Conservation (phyloP, 257 asterid species). For the Ilex asprella region DNA sequence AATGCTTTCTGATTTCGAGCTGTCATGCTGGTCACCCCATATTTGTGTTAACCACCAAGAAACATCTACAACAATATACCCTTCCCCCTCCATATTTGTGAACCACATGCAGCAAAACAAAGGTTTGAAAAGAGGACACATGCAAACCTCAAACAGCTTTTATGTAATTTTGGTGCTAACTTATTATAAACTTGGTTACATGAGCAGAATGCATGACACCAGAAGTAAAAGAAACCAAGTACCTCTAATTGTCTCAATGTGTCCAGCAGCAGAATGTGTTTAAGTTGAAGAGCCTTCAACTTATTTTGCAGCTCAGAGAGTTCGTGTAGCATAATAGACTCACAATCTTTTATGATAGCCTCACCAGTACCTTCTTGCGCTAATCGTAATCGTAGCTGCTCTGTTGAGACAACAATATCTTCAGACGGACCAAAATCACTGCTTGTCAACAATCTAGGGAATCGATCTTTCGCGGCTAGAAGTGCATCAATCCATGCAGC, state of each 20-base stretch:
- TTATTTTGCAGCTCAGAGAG: constrained; percentile 76
- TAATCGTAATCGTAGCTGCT: constrained; percentile 59
- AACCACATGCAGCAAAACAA: too few species aligned
- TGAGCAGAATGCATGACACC: constrained; percentile 14
- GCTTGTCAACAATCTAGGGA: constrained; percentile 85
- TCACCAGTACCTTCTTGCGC: constrained; percentile 74
- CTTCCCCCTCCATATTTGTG: too few species aligned
- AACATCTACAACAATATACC: too few species aligned
- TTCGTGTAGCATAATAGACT: constrained; percentile 71
- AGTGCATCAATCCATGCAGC: constrained; percentile 93
- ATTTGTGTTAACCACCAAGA: too few species aligned
- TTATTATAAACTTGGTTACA: constrained; percentile 1
- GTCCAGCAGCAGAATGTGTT: constrained; percentile 82
- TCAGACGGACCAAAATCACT: constrained; percentile 70
- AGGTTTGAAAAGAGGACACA: too few species aligned
- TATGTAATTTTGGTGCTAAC: constrained; percentile 1
- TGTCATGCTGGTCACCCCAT: too few species aligned
- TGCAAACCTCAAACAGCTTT: too few species aligned
- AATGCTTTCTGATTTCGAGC: too few species aligned
- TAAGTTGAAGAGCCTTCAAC: constrained; percentile 71
- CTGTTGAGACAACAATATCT: constrained; percentile 82
- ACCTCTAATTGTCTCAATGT: constrained; percentile 94
- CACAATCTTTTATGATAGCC: constrained; percentile 70
- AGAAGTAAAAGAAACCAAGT: constrained; percentile 20
- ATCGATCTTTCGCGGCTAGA: constrained; percentile 80